These are phyloP conservation scores for Wickerhamiella galacta DNA, from an alignment of 805 yeast species.

Conservation along the genomic window DNA sequence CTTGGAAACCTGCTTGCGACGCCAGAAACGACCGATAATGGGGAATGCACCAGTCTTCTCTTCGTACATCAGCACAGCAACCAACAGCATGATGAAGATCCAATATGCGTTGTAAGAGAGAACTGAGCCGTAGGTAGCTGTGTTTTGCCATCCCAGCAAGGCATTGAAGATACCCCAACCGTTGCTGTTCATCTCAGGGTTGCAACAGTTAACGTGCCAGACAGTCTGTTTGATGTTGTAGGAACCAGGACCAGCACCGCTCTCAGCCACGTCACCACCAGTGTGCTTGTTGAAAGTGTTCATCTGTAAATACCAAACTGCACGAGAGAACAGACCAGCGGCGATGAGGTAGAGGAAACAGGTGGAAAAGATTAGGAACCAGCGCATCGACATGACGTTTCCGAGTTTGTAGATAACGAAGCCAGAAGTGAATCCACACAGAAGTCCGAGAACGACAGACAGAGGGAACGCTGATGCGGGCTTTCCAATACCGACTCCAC, in stretches of 20 bases:
- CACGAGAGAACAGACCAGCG: slow-evolving; percentile 87
- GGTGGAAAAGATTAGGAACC: slow-evolving; percentile 76
- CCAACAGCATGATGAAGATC: slow-evolving; percentile 42
- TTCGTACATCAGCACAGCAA: slow-evolving; percentile 56
- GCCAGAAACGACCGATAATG: slow-evolving; percentile 27
- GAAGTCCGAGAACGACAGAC: slow-evolving; percentile 77
- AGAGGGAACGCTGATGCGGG: slow-evolving; percentile 69
- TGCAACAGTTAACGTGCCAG: slow-evolving; percentile 97
- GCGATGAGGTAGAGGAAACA: slow-evolving; percentile 76
- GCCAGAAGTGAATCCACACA: slow-evolving; percentile 67
- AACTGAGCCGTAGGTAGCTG: slow-evolving; percentile 88
- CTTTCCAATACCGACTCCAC: slow-evolving; percentile 65
- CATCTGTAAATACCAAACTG: slow-evolving; percentile 75
- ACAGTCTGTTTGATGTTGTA: slow-evolving; percentile 65
- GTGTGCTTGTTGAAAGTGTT: slow-evolving; percentile 44
- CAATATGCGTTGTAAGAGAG: slow-evolving; percentile 80
- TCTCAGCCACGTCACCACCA: slow-evolving; percentile 92
- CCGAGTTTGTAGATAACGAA: slow-evolving; percentile 63
- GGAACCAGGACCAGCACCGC: slow-evolving; percentile 90
- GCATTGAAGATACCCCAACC: slow-evolving; percentile 98
- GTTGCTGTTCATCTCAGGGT: slow-evolving; percentile 54
- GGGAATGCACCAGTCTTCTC: slow-evolving; percentile 77
- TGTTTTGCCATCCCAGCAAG: slow-evolving; percentile 90
- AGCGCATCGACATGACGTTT: slow-evolving; percentile 63
- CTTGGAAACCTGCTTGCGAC: slow-evolving; percentile 21